phyloP scores from a whole-genome alignment of 148 eudicot genomes.

The Camellia japonica region DNA sequence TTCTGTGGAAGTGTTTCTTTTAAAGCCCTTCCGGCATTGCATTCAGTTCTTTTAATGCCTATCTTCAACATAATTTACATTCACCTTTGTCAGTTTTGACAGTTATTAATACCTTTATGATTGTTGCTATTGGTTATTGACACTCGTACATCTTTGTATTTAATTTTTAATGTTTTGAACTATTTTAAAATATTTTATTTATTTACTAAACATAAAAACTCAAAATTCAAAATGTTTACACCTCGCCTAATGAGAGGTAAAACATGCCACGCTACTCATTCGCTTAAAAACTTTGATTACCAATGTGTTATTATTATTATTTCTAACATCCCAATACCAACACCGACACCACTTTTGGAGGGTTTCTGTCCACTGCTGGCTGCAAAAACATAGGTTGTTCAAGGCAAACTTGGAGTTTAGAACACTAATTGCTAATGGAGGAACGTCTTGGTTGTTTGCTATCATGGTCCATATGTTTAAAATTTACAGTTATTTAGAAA shows the following conservation, averaged over 20 bases:
- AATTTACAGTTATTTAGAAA: no score
- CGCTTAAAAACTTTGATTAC: not conserved
- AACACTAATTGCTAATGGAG: no score
- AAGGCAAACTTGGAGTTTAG: no score
- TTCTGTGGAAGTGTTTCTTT: not conserved
- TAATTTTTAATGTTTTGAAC: no score
- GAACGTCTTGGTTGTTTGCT: no score
- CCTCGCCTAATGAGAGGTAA: no score
- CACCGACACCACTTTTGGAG: not conserved
- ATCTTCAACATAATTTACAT: not conserved
- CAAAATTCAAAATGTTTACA: no score
- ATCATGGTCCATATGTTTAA: no score
- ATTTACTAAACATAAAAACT: no score
- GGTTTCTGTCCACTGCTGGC: not conserved
- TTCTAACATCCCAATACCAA: not conserved
- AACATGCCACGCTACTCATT: not conserved
- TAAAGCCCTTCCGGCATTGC: not conserved
- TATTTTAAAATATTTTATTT: no score
- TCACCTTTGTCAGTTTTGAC: not conserved
- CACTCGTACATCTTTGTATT: not conserved
- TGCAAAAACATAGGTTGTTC: no score
- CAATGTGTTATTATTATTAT: not conserved
- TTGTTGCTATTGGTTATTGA: not conserved
- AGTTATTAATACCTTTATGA: not conserved
- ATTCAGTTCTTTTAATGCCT: not conserved